phyloP scores from a whole-genome alignment of 768 basidiomycete genomes.

The Pilatotrama ljubarskyi region DNA sequence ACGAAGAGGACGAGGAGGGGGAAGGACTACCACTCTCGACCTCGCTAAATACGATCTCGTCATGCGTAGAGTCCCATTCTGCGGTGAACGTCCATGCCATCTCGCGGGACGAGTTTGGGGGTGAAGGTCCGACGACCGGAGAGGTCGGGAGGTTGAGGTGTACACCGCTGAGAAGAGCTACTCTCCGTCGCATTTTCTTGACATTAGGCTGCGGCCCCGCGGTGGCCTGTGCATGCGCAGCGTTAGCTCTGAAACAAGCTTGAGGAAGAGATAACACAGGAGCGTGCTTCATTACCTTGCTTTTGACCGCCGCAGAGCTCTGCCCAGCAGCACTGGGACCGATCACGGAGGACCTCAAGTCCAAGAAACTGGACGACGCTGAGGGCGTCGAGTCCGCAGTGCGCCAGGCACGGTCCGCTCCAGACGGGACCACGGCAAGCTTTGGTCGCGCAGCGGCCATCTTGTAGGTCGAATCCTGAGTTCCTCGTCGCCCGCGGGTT shows the following conservation, averaged over 20 bases:
- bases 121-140: slow-evolving; percentile 19
- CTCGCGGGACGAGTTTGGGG: slow-evolving; percentile 20
- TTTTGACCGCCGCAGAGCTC: slow-evolving; percentile 4
- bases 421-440: slow-evolving; percentile 27
- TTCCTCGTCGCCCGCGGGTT: slow-evolving; percentile 23
- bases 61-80: slow-evolving; percentile 30
- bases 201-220: slow-evolving; percentile 25
- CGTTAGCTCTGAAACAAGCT: slow-evolving; percentile 7
- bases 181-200: slow-evolving; percentile 32
- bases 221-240: slow-evolving; percentile 2
- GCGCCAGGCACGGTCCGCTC: slow-evolving; percentile 33
- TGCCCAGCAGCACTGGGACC: slow-evolving; percentile 6
- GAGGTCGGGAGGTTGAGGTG: slow-evolving; percentile 29
- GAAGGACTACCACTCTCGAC: slow-evolving; percentile 18
- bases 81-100: slow-evolving; percentile 34
- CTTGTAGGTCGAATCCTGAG: slow-evolving; percentile 26
- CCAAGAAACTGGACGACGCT: slow-evolving; percentile 14
- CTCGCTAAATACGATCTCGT: slow-evolving; percentile 30
- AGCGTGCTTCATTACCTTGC: slow-evolving; percentile 11
- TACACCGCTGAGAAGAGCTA: slow-evolving; percentile 26
- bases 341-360: slow-evolving; percentile 9
- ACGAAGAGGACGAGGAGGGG: background rate
- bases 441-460: slow-evolving; percentile 35
- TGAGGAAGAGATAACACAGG: background rate
- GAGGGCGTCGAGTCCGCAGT: slow-evolving; percentile 24